Evolutionary conservation across 345 rosid species (phyloP).

Genomic region (Populus davidiana): DNA sequence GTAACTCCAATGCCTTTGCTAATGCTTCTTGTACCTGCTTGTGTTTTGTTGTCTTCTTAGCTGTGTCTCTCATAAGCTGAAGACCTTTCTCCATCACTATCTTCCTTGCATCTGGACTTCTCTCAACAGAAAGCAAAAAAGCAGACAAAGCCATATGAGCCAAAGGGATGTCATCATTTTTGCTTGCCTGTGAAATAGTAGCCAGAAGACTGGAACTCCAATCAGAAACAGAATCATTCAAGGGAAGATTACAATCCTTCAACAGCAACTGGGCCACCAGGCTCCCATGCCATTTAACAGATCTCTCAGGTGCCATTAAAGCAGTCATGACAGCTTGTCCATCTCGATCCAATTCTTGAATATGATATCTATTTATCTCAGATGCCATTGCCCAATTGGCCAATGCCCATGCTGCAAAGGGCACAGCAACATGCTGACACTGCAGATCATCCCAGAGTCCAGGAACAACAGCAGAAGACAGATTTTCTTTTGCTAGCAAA

Average conservation of each 20-base stretch:
- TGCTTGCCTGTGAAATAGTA: slow-evolving; percentile 70
- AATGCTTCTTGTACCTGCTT: slow-evolving; percentile 74
- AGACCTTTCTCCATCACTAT: slow-evolving; percentile 84
- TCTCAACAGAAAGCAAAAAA: slow-evolving; percentile 76
- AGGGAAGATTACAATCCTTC: slow-evolving; percentile 77
- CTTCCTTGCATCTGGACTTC: slow-evolving; percentile 62
- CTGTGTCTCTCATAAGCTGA: slow-evolving; percentile 70
- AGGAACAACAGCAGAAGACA: slow-evolving; percentile 84
- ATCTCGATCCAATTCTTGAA: slow-evolving; percentile 88
- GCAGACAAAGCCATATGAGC: slow-evolving; percentile 82
- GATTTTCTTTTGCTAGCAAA: slow-evolving; percentile 44
- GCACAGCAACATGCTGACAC: slow-evolving; percentile 97
- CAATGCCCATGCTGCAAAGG: slow-evolving; percentile 98
- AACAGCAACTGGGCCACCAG: slow-evolving; percentile 79
- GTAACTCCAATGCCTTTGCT: slow-evolving; percentile 80
- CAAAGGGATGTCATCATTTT: slow-evolving; percentile 79
- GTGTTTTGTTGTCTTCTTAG: slow-evolving; percentile 64
- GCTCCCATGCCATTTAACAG: slow-evolving; percentile 99
- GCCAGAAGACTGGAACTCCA: slow-evolving; percentile 93
- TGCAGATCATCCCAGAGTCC: slow-evolving; percentile 99
- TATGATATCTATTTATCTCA: slow-evolving; percentile 63
- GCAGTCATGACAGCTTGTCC: slow-evolving; percentile 89
- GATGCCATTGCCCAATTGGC: slow-evolving; percentile 99
- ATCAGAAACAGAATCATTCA: slow-evolving; percentile 78
- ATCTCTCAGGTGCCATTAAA: slow-evolving; percentile 90